Conservation (phyloP, 768 basidiomycete genomes). For the Rhodotorula sphaerocarpa region DNA sequence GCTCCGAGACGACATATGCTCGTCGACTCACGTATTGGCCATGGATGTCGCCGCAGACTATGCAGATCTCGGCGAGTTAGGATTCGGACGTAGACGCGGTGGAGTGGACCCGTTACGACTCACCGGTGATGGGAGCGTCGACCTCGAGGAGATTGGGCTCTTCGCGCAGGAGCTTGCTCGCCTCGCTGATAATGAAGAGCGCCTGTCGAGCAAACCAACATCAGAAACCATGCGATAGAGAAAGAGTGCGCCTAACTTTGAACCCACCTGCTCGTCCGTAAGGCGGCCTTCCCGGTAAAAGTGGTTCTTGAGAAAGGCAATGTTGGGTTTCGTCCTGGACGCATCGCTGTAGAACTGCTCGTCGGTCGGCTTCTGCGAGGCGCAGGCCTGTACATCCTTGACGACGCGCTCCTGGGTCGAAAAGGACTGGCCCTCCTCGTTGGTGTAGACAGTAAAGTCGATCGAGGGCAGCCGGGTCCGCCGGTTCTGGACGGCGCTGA, state of each 20-base stretch:
- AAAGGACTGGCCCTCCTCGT: slow-evolving; percentile 79
- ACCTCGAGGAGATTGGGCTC: slow-evolving; percentile 89
- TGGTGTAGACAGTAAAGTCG: slow-evolving; percentile 34
- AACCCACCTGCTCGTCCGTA: slow-evolving; percentile 58
- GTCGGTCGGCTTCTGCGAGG: slow-evolving; percentile 80
- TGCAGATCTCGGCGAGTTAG: neutral
- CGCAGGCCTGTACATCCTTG: slow-evolving; percentile 98
- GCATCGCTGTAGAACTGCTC: slow-evolving; percentile 92
- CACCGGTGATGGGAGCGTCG: slow-evolving; percentile 95
- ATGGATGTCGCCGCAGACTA: slow-evolving; percentile 96
- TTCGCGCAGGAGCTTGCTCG: slow-evolving; percentile 67
- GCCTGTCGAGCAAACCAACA: slow-evolving; percentile 53
- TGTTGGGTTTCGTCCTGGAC: slow-evolving; percentile 65
- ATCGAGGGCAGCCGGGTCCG: slow-evolving; percentile 34
- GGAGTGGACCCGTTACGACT: slow-evolving; percentile 36
- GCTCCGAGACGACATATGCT: no score
- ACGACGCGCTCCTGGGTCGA: slow-evolving; percentile 91
- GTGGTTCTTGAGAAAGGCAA: slow-evolving; percentile 96
- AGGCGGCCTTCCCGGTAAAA: slow-evolving; percentile 93
- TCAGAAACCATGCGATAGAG: neutral
- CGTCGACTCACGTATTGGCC: slow-evolving; percentile 89
- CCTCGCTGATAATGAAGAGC: slow-evolving; percentile 80
- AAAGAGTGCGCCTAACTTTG: no score
- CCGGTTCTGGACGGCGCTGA: slow-evolving; percentile 40
- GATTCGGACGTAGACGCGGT: neutral